phyloP scores from a whole-genome alignment of 768 basidiomycete species.

The Botryobasidium botryosum region DNA sequence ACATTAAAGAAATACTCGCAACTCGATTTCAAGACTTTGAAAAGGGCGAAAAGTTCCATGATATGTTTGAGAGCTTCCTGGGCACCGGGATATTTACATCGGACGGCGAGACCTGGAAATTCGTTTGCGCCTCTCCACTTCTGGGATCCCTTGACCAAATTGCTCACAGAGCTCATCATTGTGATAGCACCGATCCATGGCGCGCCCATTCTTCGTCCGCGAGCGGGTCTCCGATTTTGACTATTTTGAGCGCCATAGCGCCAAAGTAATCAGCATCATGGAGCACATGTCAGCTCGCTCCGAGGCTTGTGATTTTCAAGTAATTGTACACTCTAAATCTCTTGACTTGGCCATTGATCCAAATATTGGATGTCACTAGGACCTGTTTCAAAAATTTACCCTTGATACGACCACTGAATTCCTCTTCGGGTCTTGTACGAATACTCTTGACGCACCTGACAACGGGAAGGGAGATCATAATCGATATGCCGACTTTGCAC shows the following conservation, averaged over 20 bases:
- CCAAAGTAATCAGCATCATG: constrained; percentile 13
- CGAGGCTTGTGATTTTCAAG: constrained; percentile 17
- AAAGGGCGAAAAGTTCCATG: constrained; percentile 31
- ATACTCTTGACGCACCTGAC: constrained; percentile 24
- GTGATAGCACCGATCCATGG: constrained; percentile 40
- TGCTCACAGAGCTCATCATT: neutral
- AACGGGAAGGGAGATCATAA: constrained; percentile 31
- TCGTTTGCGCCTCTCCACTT: neutral
- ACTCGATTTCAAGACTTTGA: constrained; percentile 54
- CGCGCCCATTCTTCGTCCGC: constrained; percentile 60
- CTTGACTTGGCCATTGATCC: no score
- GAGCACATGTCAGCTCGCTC: neutral
- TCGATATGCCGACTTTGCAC: constrained; percentile 37
- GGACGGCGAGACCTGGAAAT: constrained; percentile 36
- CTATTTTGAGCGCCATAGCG: constrained; percentile 40
- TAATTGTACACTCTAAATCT: constrained; percentile 25
- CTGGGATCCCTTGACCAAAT: constrained; percentile 4
- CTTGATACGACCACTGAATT: constrained; percentile 60
- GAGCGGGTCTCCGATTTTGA: constrained; percentile 56
- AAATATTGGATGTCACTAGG: no score
- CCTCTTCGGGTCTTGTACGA: constrained; percentile 51
- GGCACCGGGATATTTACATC: constrained; percentile 65
- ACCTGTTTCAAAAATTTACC: constrained; percentile 48
- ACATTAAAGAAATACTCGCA: constrained; percentile 43
- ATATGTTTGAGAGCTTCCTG: constrained; percentile 20